Percentiles rank a stretch among this genome's conserved stretches.
These are phyloP conservation scores for Zea mays DNA, from an alignment of 176 grass and related monocot species.

Conservation along the genomic window DNA sequence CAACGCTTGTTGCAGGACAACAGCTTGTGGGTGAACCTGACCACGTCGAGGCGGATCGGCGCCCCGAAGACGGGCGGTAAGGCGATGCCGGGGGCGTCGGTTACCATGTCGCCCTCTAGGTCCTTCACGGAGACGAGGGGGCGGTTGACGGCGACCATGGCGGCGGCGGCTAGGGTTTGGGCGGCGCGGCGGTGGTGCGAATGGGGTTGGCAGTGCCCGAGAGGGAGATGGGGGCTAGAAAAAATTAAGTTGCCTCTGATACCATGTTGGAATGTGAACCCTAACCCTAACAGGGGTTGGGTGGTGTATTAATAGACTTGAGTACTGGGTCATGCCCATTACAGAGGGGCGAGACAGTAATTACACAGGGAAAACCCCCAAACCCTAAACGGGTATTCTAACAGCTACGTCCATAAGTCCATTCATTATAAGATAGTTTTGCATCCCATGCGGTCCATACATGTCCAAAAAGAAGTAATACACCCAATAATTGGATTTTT, in stretches of 20 bases:
- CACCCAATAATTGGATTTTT: background rate
- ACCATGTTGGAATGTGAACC: too few species aligned
- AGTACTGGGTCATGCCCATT: too few species aligned
- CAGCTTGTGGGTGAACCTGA: constrained; percentile 43
- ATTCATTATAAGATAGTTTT: constrained; percentile 2
- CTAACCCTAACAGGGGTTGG: too few species aligned
- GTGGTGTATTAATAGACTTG: too few species aligned
- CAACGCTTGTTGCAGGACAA: constrained; percentile 87
- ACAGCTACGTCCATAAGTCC: background rate
- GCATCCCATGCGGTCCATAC: background rate
- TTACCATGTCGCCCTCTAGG: constrained; percentile 71
- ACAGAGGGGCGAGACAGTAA: too few species aligned
- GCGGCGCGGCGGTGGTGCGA: background rate
- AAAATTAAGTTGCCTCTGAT: too few species aligned
- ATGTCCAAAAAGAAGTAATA: background rate
- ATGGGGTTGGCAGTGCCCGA: too few species aligned
- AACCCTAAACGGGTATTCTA: too few species aligned
- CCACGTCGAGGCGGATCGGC: constrained; percentile 59
- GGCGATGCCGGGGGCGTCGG: constrained; percentile 34
- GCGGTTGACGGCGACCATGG: constrained; percentile 41
- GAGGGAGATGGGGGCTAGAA: too few species aligned
- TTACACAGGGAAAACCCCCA: too few species aligned
- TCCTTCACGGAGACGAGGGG: constrained; percentile 63
- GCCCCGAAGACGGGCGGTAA: constrained; percentile 48
- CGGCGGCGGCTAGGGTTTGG: constrained; percentile 36